Evolutionary conservation across 2,329 filamentous ascomycete species (phyloP).

Genomic region (Penicillium aurantiogriseum): DNA sequence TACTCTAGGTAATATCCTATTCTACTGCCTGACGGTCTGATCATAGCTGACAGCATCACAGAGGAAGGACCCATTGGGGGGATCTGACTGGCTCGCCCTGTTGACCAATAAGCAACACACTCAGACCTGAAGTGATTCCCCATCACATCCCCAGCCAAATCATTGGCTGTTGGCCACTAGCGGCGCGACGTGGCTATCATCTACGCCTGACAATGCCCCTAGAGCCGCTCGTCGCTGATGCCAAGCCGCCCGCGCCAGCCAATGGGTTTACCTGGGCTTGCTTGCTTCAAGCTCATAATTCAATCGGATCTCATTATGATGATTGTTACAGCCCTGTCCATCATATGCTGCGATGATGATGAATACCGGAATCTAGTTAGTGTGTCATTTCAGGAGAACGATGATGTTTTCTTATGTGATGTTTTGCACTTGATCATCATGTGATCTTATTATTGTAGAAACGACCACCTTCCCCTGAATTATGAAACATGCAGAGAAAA

Average conservation of each 20-base stretch:
- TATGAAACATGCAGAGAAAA: background rate
- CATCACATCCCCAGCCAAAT: conserved; percentile 21
- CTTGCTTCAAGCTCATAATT: background rate
- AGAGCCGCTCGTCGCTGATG: conserved; percentile 22
- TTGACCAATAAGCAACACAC: conserved; percentile 16
- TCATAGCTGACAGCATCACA: background rate
- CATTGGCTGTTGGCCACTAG: conserved; percentile 20
- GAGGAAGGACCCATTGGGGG: background rate
- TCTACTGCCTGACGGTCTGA: background rate
- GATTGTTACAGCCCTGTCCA: background rate
- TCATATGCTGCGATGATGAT: background rate
- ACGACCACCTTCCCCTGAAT: background rate
- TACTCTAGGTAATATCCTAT: background rate
- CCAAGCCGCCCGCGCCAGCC: conserved; percentile 17
- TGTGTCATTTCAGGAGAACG: background rate
- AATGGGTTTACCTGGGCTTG: conserved; percentile 9
- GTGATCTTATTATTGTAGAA: background rate
- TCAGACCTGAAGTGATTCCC: conserved; percentile 7
- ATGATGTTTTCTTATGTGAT: background rate
- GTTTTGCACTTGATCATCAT: background rate
- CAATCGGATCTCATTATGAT: background rate
- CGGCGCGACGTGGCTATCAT: conserved; percentile 12
- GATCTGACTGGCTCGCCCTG: conserved; percentile 3
- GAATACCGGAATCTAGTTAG: background rate
- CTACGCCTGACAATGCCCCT: conserved; percentile 22